These are phyloP conservation scores for Musa troglodytarum DNA, from an alignment of 176 grass and related monocot genomes.

Conservation along the genomic window DNA sequence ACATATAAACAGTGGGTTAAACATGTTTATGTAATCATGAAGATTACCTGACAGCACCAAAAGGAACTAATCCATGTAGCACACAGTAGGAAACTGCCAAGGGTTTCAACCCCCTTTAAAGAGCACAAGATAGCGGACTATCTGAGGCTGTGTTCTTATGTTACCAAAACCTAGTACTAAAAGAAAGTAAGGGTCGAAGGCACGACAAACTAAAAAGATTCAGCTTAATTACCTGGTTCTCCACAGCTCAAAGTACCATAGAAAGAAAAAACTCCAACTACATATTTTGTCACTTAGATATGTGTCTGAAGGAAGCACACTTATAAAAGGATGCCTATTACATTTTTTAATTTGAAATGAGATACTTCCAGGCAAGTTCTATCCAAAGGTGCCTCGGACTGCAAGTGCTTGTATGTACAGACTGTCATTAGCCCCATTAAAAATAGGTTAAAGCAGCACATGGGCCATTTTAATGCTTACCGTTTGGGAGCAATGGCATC, in stretches of 20 bases:
- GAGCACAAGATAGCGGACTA: neutral
- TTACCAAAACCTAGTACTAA: neutral
- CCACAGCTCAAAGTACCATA: neutral
- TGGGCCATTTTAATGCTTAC: constrained; percentile 24
- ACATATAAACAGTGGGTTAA: neutral
- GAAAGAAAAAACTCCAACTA: neutral
- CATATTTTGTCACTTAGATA: neutral
- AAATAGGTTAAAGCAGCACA: neutral
- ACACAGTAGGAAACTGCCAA: neutral
- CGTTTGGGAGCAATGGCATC: constrained; percentile 85
- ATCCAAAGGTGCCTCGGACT: neutral
- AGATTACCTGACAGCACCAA: neutral
- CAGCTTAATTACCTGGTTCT: neutral
- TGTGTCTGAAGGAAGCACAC: too few species aligned
- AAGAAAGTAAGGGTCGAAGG: neutral
- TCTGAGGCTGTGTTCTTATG: neutral
- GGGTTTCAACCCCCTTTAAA: too few species aligned
- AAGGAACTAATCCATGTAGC: neutral
- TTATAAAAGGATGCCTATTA: neutral
- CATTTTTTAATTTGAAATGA: neutral
- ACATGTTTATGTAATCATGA: neutral
- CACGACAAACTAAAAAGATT: too few species aligned
- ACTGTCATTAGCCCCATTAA: neutral
- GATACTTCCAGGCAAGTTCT: neutral
- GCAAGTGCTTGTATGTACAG: neutral